Conservation (phyloP, 495 filamentous ascomycete genomes). For the Cenococcum geophilum region DNA sequence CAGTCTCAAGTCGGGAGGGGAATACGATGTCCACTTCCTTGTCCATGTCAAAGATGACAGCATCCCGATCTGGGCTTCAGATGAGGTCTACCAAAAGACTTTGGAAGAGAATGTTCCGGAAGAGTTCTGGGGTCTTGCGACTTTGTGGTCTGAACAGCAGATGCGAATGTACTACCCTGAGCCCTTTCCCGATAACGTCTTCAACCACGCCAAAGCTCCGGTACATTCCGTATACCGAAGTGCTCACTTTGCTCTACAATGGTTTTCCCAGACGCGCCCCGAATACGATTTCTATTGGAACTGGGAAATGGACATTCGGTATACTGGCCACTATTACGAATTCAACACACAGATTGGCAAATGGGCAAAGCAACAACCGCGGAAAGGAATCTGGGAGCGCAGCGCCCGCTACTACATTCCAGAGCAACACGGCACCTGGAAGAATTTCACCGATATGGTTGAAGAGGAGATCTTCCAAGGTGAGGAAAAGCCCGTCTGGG, state of each 20-base stretch:
- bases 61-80: slow-evolving; percentile 48
- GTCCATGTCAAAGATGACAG: slow-evolving; percentile 53
- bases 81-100: slow-evolving; percentile 46
- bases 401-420: slow-evolving; percentile 46
- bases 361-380: slow-evolving; percentile 51
- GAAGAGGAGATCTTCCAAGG: slow-evolving; percentile 37
- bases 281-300: slow-evolving; percentile 60
- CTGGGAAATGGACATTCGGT: slow-evolving; percentile 56
- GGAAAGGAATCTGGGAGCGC: slow-evolving; percentile 48
- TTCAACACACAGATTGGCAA: slow-evolving; percentile 44
- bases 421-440: slow-evolving; percentile 41
- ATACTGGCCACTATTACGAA: slow-evolving; percentile 52
- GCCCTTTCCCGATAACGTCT: slow-evolving; percentile 40
- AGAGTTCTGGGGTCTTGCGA: slow-evolving; percentile 51
- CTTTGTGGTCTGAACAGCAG: slow-evolving; percentile 50
- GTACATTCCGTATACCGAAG: slow-evolving; percentile 40
- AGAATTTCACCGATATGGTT: slow-evolving; percentile 43
- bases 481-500: slow-evolving; percentile 43
- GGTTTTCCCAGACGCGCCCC: slow-evolving; percentile 51
- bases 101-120: slow-evolving; percentile 47
- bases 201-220: slow-evolving; percentile 33
- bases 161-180: slow-evolving; percentile 44
- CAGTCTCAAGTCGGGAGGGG: slow-evolving; percentile 48
- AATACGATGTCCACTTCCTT: slow-evolving; percentile 55
- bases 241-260: slow-evolving; percentile 46